A percentile compares a stretch with the other conserved stretches of the same genome.
These are phyloP conservation scores for Carpinus viminea DNA, from an alignment of 306 rosid genomes.

Conservation along the genomic window DNA sequence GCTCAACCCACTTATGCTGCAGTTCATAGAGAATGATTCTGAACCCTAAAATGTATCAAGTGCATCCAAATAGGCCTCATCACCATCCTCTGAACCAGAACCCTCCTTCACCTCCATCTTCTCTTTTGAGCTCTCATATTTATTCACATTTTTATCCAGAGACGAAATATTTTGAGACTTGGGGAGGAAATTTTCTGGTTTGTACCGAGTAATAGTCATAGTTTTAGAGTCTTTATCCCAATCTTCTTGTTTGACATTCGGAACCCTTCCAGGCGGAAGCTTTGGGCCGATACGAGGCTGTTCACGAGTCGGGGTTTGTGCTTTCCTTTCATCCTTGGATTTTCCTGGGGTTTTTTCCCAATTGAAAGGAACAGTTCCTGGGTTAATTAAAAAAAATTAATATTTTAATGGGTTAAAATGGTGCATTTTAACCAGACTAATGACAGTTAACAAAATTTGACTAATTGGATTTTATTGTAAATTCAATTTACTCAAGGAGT, in stretches of 20 bases:
- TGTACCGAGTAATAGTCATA: slow-evolving; percentile 31
- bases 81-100: slow-evolving; percentile 54
- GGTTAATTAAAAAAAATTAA: no score
- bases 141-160: slow-evolving; percentile 28
- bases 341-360: slow-evolving; percentile 91
- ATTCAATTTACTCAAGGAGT: no score
- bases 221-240: slow-evolving; percentile 35
- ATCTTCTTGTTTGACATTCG: slow-evolving; percentile 41
- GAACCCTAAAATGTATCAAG: slow-evolving; percentile 65
- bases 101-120: slow-evolving; percentile 30
- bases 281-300: slow-evolving; percentile 49
- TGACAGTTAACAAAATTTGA: no score
- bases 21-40: slow-evolving; percentile 69
- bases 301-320: slow-evolving; percentile 23
- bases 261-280: slow-evolving; percentile 71
- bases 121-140: slow-evolving; percentile 31
- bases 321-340: slow-evolving; percentile 64
- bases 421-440: no score
- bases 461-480: no score
- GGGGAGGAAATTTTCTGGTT: slow-evolving; percentile 31
- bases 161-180: slow-evolving; percentile 29
- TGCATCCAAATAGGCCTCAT: slow-evolving; percentile 67
- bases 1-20: slow-evolving; percentile 73
- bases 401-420: no score
- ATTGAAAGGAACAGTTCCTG: slow-evolving; percentile 77